These are phyloP conservation scores for Colletotrichum liaoningense DNA, from an alignment of 2,329 filamentous ascomycete genomes.

Conservation along the genomic window DNA sequence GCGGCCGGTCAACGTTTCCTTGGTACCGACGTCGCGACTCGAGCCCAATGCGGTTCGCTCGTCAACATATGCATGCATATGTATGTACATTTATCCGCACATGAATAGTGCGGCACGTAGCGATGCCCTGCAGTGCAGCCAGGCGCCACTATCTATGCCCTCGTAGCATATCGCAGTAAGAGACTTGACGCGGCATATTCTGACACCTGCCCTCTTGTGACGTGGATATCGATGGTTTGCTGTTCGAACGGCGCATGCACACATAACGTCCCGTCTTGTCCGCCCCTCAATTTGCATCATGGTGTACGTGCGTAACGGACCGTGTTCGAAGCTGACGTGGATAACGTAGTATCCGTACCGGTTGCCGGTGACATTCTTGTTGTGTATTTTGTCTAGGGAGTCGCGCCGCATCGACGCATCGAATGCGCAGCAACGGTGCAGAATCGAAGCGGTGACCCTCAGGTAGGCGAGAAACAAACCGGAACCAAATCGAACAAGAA, in stretches of 20 bases:
- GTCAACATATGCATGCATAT: constrained; percentile 25
- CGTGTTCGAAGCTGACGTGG: neutral
- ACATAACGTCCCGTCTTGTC: neutral
- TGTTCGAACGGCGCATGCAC: neutral
- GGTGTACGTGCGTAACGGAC: neutral
- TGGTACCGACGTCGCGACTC: constrained; percentile 33
- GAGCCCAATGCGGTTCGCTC: constrained; percentile 31
- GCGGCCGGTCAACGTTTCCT: constrained; percentile 21
- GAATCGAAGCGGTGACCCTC: neutral
- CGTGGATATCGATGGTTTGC: neutral
- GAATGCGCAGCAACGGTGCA: neutral
- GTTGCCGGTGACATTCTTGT: neutral
- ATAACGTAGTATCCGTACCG: neutral
- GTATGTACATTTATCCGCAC: neutral
- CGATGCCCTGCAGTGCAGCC: constrained; percentile 3
- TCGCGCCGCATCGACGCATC: neutral
- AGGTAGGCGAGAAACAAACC: neutral
- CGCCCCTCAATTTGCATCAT: neutral
- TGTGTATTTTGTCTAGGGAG: neutral
- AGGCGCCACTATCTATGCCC: neutral
- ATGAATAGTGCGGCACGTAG: constrained; percentile 14
- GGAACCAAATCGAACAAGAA: neutral
- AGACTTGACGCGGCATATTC: constrained; percentile 4
- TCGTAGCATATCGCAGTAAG: neutral
- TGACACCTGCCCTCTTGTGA: neutral